A percentile compares a stretch with the other conserved stretches of the same genome.
These are phyloP conservation scores for Apiotrichum gamsii DNA, from an alignment of 1,284 basidiomycete genomes.

Conservation along the genomic window DNA sequence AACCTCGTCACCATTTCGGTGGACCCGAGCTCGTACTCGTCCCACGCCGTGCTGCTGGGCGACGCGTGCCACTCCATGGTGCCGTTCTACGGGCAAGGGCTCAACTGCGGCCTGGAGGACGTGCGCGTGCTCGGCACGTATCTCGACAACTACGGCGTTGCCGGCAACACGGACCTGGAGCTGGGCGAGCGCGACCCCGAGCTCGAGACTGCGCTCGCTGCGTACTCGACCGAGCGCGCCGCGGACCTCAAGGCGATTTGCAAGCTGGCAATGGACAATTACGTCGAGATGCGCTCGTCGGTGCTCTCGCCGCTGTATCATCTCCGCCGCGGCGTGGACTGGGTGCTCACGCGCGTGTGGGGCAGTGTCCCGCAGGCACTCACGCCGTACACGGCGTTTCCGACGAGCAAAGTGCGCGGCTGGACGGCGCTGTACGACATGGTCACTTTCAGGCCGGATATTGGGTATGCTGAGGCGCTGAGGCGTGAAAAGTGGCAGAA, in stretches of 20 bases:
- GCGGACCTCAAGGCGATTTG: slow-evolving; percentile 84
- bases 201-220: slow-evolving; percentile 61
- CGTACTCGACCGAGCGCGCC: slow-evolving; percentile 74
- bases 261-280: slow-evolving; percentile 89
- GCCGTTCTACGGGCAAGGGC: slow-evolving; percentile 89
- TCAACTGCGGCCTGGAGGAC: slow-evolving; percentile 97
- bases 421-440: slow-evolving; percentile 95
- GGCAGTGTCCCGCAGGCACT: slow-evolving; percentile 53
- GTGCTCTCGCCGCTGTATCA: slow-evolving; percentile 78
- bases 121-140: slow-evolving; percentile 78
- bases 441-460: slow-evolving; percentile 93
- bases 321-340: slow-evolving; percentile 72
- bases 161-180: slow-evolving; percentile 41
- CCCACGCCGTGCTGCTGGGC: slow-evolving; percentile 80
- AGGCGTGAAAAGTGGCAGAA: slow-evolving; percentile 44
- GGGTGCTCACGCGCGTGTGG: slow-evolving; percentile 55
- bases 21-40: slow-evolving; percentile 82
- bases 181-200: slow-evolving; percentile 43
- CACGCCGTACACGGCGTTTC: slow-evolving; percentile 41
- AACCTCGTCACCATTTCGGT: slow-evolving; percentile 86
- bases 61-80: slow-evolving; percentile 97
- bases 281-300: slow-evolving; percentile 88
- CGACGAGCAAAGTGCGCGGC: slow-evolving; percentile 54
- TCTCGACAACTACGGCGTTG: slow-evolving; percentile 63
- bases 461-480: slow-evolving; percentile 64